These are phyloP conservation scores for Ascochyta clinopodiicola DNA, from an alignment of 2,329 filamentous ascomycete genomes.

Conservation along the genomic window DNA sequence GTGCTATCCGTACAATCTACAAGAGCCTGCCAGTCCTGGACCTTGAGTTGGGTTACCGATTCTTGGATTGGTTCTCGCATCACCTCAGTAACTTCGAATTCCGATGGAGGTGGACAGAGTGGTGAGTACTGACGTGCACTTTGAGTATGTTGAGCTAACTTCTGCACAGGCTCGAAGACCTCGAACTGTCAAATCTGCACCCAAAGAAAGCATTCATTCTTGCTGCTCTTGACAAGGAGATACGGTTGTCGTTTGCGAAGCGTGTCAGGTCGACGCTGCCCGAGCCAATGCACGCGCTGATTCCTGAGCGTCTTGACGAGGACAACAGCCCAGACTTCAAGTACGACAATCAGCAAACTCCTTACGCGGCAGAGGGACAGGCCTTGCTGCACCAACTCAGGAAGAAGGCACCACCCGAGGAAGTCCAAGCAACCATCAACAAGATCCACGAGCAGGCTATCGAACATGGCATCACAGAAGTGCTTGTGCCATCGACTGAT, in stretches of 20 bases:
- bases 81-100: slow-evolving; percentile 99
- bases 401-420: slow-evolving; percentile 83
- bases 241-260: slow-evolving; percentile 93
- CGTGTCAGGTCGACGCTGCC: slow-evolving; percentile 94
- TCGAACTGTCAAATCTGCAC: slow-evolving; percentile 76
- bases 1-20: slow-evolving; percentile 92
- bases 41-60: slow-evolving; percentile 82
- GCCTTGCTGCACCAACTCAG: slow-evolving; percentile 80
- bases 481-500: slow-evolving; percentile 85
- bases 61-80: slow-evolving; percentile 97
- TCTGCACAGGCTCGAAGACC: slow-evolving; percentile 71
- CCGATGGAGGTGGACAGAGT: slow-evolving; percentile 99
- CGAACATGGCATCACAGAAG: slow-evolving; percentile 71
- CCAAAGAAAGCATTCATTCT: slow-evolving; percentile 93
- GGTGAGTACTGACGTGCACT: slow-evolving; percentile 59
- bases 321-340: slow-evolving; percentile 96
- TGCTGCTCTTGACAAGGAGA: slow-evolving; percentile 93
- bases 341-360: slow-evolving; percentile 77
- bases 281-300: slow-evolving; percentile 78
- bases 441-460: slow-evolving; percentile 80
- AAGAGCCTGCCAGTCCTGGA: slow-evolving; percentile 82
- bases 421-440: slow-evolving; percentile 82
- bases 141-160: slow-evolving; percentile 15
- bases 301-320: slow-evolving; percentile 87
- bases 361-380: slow-evolving; percentile 83